Evolutionary conservation across 108 stramenopile genomes (phyloP).

Genomic region (Pseudonitzschia multistriata): DNA sequence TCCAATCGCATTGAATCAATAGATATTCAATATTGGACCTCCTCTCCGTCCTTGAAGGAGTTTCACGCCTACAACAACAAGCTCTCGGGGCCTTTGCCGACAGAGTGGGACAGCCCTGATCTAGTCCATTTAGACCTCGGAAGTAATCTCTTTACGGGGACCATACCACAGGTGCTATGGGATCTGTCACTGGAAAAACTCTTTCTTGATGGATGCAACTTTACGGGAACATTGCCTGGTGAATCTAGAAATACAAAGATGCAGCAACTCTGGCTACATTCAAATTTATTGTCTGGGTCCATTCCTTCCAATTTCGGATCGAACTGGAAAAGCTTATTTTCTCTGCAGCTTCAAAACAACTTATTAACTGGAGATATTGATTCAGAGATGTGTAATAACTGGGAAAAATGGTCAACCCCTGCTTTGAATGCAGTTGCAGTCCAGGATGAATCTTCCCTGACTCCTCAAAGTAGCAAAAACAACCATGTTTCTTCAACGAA

Average conservation of each 20-base stretch:
- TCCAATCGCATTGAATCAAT: slow-evolving; percentile 11
- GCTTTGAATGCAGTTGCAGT: not conserved
- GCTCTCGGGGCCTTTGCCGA: slow-evolving; percentile 17
- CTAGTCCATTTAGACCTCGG: slow-evolving; percentile 44
- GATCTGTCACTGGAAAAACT: slow-evolving; percentile 31
- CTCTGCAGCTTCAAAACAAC: slow-evolving; percentile 16
- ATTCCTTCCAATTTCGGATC: slow-evolving; percentile 33
- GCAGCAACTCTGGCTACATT: slow-evolving; percentile 26
- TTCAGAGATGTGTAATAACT: slow-evolving; percentile 2
- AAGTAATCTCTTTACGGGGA: slow-evolving; percentile 41
- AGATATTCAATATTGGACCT: slow-evolving; percentile 8
- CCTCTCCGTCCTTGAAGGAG: not conserved
- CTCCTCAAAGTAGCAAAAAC: not conserved
- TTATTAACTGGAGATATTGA: slow-evolving; percentile 10
- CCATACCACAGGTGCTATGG: slow-evolving; percentile 33
- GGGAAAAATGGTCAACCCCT: not conserved
- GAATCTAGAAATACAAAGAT: slow-evolving; percentile 34
- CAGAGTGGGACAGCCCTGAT: slow-evolving; percentile 7
- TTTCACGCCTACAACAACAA: slow-evolving; percentile 21
- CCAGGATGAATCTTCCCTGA: not conserved
- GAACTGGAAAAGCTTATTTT: slow-evolving; percentile 9
- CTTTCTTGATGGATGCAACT: slow-evolving; percentile 40
- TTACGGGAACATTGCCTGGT: slow-evolving; percentile 38
- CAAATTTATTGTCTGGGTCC: slow-evolving; percentile 43
- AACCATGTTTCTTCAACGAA: not conserved